Evolutionary conservation across 2,329 filamentous ascomycete genomes (phyloP).

Genomic region (Verticillium albo-atrum): DNA sequence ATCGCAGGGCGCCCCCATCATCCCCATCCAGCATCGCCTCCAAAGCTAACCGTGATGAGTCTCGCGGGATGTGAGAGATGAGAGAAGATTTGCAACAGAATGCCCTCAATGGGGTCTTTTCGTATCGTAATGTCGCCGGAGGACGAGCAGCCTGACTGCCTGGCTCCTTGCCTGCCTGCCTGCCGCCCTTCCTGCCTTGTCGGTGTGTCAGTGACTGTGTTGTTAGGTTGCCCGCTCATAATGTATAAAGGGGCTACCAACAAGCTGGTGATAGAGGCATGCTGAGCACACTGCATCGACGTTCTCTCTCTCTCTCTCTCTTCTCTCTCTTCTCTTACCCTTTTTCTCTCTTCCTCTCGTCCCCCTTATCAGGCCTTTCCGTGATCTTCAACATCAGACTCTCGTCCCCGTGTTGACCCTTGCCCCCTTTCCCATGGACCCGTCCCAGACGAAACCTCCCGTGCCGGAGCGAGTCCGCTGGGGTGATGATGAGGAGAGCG

Average conservation of each 20-base stretch:
- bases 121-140: neutral
- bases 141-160: neutral
- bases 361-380: neutral
- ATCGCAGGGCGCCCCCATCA: neutral
- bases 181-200: neutral
- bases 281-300: neutral
- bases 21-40: neutral
- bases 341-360: neutral
- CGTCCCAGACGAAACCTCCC: constrained; percentile 16
- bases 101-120: neutral
- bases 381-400: neutral
- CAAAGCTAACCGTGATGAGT: neutral
- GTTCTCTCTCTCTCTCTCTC: neutral
- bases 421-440: constrained; percentile 16
- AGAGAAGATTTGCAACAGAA: neutral
- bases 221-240: too few species aligned
- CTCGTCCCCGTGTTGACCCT: neutral
- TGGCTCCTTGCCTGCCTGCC: too few species aligned
- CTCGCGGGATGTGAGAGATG: neutral
- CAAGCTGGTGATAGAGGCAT: neutral
- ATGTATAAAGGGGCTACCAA: neutral
- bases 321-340: neutral
- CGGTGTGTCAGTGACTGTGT: neutral
- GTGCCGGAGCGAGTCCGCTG: constrained; percentile 27
- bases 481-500: constrained; percentile 29